Evolutionary conservation across 768 basidiomycete genomes (phyloP), one percentile per base, ranked within the genome.

Genomic region (Rubroboletus pulcherrimus): DNA sequence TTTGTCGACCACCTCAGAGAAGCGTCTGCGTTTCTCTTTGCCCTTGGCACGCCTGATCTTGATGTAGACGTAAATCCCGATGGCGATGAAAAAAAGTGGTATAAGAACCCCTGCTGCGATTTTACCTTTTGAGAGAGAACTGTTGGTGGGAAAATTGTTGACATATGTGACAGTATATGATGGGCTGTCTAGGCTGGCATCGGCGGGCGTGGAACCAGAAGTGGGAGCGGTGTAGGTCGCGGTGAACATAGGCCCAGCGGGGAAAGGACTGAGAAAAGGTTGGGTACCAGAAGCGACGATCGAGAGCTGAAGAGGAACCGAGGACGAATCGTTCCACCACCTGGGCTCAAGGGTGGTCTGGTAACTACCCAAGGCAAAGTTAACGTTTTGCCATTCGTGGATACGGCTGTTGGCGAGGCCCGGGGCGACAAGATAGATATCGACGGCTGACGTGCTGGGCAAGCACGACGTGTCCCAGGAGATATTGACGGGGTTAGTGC

Each of bases 381-480:
- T 71, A 51, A 91, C 78, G 33, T 69, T 70, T 40, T 77, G 57
- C 84, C 85, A 92, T 39, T 77, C 70, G 53, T 89, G 81, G 44
- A 89, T 71, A 45, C 74, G 77, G 5, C 80, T 71, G 37, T 54
- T 66, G 33, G 60, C 52, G 2, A 74, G 65, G 31, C 70, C 65
- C 0, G 85, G 82, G 0, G 82, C 81, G 60, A 80, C 80, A 50
- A 91, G 80, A 60, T 85, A 84, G 65, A 92, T 86, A 71, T 91
- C 87, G 66, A 86, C 75, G 37, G 75, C 73, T 1, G 64, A 55
- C 26, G 81, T 72, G 33, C 59, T 56, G 11, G 63, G 49, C 52
- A 87, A 63, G 69, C 87, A 89, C 35, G 81, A 72, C 0, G 80
- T 69, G 65, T 89, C 78, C 90, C 90, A 91, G 43, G 77, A 61